Evolutionary conservation across 1,284 basidiomycete species (phyloP), one percentile per base, ranked within the genome.

Genomic region (Thecaphora thlaspeos): DNA sequence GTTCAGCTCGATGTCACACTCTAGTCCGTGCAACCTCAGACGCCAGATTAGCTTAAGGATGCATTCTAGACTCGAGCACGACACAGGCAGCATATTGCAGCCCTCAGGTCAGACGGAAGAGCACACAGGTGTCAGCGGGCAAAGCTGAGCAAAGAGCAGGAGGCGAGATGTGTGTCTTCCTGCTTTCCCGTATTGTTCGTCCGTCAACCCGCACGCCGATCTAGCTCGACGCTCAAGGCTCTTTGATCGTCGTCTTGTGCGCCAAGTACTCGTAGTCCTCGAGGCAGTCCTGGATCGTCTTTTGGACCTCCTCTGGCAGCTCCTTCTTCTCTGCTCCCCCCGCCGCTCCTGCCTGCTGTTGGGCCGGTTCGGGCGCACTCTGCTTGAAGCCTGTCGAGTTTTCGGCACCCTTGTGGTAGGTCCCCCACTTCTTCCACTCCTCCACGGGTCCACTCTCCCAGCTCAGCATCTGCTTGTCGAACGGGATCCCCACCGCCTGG

Each of bases 341-440:
- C 22, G 34, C 28, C 41, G 43, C 26, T 28, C 17, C 15, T 19
- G 24, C 28, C 41, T 14, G 32, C 45, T 4, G 23, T 23, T 1
- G 47, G 23, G 41, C 48, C 17, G 14, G 61, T 28, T 28, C 46
- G 11, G 61, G 48, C 0, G 55, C 43, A 26, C 68, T 66, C 43
- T 61, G 51, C 43, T 64, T 63, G 56, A 76, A 76, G 4, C 74
- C 74, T 3, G 71, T 71, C 32, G 59, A 64, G 22, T 73, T 65
- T 34, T 76, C 64, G 18, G 74, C 74, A 8, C 54, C 72, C 8
- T 61, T 61, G 43, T 76, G 74, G 57, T 72, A 76, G 4, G 61
- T 62, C 23, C 67, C 69, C 74, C 74, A 76, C 30, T 73, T 74
- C 1, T 57, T 59, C 60, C 69, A 76, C 30, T 70, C 70, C 41